phyloP scores from a whole-genome alignment of 2,329 filamentous ascomycete genomes.

The Mariannaea sp. region DNA sequence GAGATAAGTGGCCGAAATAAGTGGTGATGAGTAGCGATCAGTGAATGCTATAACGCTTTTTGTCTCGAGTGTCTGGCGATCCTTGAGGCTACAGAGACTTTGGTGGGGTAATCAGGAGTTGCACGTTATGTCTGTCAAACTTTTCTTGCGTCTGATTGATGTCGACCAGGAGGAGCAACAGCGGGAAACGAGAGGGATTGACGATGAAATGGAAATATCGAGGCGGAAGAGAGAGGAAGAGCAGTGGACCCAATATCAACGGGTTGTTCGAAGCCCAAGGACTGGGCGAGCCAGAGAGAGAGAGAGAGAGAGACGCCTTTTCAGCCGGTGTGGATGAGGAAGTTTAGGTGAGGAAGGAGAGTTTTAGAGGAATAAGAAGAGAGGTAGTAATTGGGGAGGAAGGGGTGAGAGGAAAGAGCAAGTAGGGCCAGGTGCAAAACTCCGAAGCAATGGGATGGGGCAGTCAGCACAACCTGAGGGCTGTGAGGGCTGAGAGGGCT shows the following conservation, averaged over 20 bases:
- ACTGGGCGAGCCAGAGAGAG: not conserved
- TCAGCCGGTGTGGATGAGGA: not conserved
- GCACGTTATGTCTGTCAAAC: conserved; percentile 17
- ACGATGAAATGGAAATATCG: conserved; percentile 7
- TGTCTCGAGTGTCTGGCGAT: conserved; percentile 19
- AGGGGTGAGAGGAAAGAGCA: conserved; percentile 17
- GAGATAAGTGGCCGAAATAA: conserved; percentile 35
- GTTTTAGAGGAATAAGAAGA: conserved; percentile 7
- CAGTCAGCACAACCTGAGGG: conserved; percentile 7
- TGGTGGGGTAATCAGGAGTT: conserved; percentile 23
- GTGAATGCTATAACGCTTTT: not conserved
- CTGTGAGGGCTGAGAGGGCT: conserved; percentile 6
- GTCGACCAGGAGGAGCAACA: conserved; percentile 14
- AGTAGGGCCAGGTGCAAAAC: conserved; percentile 13
- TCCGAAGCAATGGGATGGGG: conserved; percentile 10
- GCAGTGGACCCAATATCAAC: conserved; percentile 1
- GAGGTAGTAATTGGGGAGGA: conserved; percentile 18
- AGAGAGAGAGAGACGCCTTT: not conserved
- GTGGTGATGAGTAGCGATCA: conserved; percentile 19
- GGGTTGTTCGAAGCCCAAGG: not conserved
- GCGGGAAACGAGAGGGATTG: conserved; percentile 18
- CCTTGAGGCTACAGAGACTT: conserved; percentile 21
- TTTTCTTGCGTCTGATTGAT: conserved; percentile 8
- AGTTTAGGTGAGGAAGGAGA: not conserved
- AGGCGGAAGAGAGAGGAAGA: conserved; percentile 10